These are phyloP conservation scores for Hemisphaericaspora subhashii DNA, from an alignment of 1,139 yeast genomes.

Conservation along the genomic window DNA sequence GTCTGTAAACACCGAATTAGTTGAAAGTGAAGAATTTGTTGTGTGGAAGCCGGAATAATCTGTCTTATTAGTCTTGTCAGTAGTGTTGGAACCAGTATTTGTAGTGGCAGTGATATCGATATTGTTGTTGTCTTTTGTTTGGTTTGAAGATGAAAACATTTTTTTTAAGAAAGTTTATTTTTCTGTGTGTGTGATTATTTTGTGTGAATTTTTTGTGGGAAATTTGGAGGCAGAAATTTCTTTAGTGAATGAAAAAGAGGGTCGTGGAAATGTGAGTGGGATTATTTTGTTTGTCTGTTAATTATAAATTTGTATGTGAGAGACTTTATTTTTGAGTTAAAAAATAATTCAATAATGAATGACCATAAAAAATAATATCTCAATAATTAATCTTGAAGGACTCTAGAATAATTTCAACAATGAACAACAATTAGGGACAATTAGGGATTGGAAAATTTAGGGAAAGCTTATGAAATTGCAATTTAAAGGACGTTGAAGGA, in stretches of 20 bases:
- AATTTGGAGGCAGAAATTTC: not conserved
- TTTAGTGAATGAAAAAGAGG: not conserved
- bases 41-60: not conserved
- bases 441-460: too few relatives aligned
- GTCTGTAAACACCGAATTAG: conserved; percentile 1
- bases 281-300: too few relatives aligned
- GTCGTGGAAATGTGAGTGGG: not conserved
- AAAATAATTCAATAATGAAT: too few relatives aligned
- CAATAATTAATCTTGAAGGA: too few relatives aligned
- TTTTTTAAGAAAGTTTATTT: too few relatives aligned
- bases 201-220: not conserved
- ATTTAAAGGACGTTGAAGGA: too few relatives aligned
- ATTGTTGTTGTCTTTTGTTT: conserved; percentile 1
- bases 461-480: too few relatives aligned
- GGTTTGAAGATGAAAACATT: conserved; percentile 3
- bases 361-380: too few relatives aligned
- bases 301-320: not conserved
- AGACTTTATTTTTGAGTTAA: not conserved
- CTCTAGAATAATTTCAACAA: too few relatives aligned
- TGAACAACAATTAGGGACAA: too few relatives aligned
- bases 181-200: conserved; percentile 1
- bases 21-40: not conserved
- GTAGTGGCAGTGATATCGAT: not conserved
- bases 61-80: not conserved
- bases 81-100: too few relatives aligned